Evolutionary conservation across 1,284 basidiomycete genomes (phyloP).

Genomic region (Ceratobasidium sp.): DNA sequence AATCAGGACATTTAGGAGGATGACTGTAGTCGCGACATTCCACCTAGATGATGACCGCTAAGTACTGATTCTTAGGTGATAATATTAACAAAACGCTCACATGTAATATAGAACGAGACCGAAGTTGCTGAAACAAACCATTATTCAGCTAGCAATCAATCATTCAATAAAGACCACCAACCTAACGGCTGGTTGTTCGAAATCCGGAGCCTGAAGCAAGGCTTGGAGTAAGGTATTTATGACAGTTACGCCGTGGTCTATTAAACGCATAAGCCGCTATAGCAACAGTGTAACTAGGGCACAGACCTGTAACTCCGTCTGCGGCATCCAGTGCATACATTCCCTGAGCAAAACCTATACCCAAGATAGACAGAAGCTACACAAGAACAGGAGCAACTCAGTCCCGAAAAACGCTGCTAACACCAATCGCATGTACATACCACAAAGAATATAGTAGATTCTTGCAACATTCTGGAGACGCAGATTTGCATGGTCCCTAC

Average conservation of each 20-base stretch:
- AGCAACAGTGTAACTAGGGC: slow-evolving; percentile 51
- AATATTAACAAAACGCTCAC: slow-evolving; percentile 53
- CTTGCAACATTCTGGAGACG: slow-evolving; percentile 86
- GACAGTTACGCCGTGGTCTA: slow-evolving; percentile 52
- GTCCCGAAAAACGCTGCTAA: slow-evolving; percentile 39
- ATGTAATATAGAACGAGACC: slow-evolving; percentile 83
- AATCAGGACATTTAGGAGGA: slow-evolving; percentile 93
- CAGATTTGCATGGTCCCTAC: slow-evolving; percentile 88
- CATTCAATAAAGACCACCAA: slow-evolving; percentile 45
- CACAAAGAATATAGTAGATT: slow-evolving; percentile 92
- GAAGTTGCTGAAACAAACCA: slow-evolving; percentile 57
- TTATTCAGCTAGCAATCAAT: slow-evolving; percentile 43
- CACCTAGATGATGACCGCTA: slow-evolving; percentile 60
- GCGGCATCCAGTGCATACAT: slow-evolving; percentile 91
- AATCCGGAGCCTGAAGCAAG: slow-evolving; percentile 82
- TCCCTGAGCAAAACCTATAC: slow-evolving; percentile 84
- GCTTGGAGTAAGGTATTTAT: slow-evolving; percentile 82
- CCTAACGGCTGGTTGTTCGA: slow-evolving; percentile 67
- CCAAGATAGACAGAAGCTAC: slow-evolving; percentile 80
- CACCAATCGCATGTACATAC: slow-evolving; percentile 54
- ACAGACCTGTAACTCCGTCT: slow-evolving; percentile 72
- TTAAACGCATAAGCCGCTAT: neutral
- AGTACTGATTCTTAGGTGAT: slow-evolving; percentile 4
- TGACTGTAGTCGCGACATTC: slow-evolving; percentile 85
- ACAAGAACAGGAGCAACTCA: slow-evolving; percentile 11